phyloP scores from a whole-genome alignment of 1,284 basidiomycete species.

The Sphaerobolus stellatus region DNA sequence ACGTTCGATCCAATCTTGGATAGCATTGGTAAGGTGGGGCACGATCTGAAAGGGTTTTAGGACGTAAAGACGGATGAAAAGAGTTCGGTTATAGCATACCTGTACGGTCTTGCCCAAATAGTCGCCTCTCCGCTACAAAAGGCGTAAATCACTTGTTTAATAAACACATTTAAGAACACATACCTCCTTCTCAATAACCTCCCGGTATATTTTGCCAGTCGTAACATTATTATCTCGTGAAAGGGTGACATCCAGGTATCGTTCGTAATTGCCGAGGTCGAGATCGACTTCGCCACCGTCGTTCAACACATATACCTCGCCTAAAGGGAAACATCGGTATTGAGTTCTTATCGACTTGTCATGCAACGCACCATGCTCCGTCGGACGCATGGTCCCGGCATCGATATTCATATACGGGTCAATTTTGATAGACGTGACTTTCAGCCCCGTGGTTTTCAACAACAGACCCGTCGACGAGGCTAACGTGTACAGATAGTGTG shows the following conservation, averaged over 20 bases:
- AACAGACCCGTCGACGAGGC: constrained; percentile 97
- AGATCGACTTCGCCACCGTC: constrained; percentile 99
- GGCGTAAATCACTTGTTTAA: constrained; percentile 1
- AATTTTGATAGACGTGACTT: constrained; percentile 99
- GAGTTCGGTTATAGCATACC: constrained; percentile 37
- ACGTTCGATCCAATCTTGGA: constrained; percentile 98
- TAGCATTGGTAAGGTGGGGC: constrained; percentile 94
- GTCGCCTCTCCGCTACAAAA: constrained; percentile 80
- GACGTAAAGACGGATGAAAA: constrained; percentile 5
- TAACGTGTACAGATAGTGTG: constrained; percentile 28
- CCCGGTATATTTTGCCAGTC: constrained; percentile 95
- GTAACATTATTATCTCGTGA: constrained; percentile 97
- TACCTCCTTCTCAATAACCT: constrained; percentile 98
- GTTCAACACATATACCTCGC: constrained; percentile 98
- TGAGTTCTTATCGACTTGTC: constrained; percentile 19
- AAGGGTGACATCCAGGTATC: constrained; percentile 94
- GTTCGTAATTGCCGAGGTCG: constrained; percentile 98
- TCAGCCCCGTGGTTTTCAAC: constrained; percentile 92
- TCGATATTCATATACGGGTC: constrained; percentile 99
- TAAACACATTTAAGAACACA: constrained; percentile 24
- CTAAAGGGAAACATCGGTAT: constrained; percentile 39
- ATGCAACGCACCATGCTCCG: constrained; percentile 84
- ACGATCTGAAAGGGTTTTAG: constrained; percentile 71
- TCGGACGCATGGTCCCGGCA: constrained; percentile 98
- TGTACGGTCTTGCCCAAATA: constrained; percentile 98